Conservation (phyloP, 208 protist genomes). For the Crithidia acanthocephali region DNA sequence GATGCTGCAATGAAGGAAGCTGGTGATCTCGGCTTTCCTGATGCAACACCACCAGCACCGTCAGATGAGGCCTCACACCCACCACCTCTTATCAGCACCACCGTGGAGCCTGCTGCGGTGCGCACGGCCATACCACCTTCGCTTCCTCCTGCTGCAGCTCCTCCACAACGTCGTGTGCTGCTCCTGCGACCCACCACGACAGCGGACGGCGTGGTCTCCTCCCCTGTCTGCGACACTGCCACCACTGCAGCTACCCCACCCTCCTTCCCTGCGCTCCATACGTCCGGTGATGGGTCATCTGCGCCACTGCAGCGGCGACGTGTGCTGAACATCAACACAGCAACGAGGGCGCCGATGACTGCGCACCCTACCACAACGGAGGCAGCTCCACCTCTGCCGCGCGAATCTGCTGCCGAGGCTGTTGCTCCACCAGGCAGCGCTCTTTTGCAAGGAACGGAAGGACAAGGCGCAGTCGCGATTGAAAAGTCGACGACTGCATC, state of each 20-base stretch:
- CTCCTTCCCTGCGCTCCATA: background rate
- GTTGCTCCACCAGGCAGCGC: background rate
- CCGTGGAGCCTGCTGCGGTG: background rate
- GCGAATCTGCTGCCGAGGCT: background rate
- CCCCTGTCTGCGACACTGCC: too few relatives aligned
- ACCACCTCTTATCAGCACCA: background rate
- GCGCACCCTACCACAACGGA: background rate
- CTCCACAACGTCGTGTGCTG: conserved; percentile 8
- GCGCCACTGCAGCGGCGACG: background rate
- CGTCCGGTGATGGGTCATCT: background rate
- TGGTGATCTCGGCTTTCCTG: too few relatives aligned
- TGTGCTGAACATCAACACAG: conserved; percentile 13
- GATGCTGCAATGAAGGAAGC: background rate
- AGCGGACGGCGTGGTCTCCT: background rate
- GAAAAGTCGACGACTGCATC: background rate
- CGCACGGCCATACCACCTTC: background rate
- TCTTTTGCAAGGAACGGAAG: background rate
- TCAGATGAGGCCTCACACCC: background rate
- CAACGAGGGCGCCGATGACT: background rate
- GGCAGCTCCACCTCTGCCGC: background rate
- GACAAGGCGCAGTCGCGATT: background rate
- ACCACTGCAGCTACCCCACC: background rate
- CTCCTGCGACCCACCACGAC: background rate
- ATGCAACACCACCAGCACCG: background rate
- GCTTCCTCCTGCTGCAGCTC: background rate